Percentiles rank a stretch among this genome's conserved stretches.
Conservation (phyloP, 176 grass and related monocot genomes). For the Bothriochloa decipiens region DNA sequence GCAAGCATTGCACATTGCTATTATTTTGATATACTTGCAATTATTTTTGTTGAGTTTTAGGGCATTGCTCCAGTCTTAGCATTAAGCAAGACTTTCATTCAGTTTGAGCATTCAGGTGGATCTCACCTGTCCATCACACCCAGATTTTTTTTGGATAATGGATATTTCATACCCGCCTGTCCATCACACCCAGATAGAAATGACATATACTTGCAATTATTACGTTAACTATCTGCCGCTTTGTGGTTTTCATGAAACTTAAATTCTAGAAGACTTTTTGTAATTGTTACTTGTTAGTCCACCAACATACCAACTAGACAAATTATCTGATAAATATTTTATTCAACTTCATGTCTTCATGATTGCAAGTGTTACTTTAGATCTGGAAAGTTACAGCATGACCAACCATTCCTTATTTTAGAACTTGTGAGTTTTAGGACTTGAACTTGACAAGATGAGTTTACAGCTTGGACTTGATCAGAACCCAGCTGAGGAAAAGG, state of each 20-base stretch:
- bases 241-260: neutral
- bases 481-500: neutral
- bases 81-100: too few species aligned
- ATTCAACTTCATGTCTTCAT: neutral
- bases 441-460: neutral
- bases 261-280: neutral
- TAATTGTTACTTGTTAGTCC: neutral
- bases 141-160: too few species aligned
- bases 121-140: too few species aligned
- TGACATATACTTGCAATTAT: neutral
- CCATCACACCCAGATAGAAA: too few species aligned
- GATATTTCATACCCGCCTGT: too few species aligned
- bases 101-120: too few species aligned
- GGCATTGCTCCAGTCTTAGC: too few species aligned
- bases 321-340: too few species aligned
- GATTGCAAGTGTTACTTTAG: neutral
- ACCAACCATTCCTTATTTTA: neutral
- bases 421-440: neutral
- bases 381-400: neutral
- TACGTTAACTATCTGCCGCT: neutral
- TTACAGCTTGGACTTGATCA: constrained; percentile 2
- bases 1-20: neutral
- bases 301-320: too few species aligned
- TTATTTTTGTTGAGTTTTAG: neutral
- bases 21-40: neutral